A percentile compares a stretch with the other conserved stretches of the same genome.
Evolutionary conservation across 495 filamentous ascomycete species (phyloP).

Genomic region (Tuber magnatum): DNA sequence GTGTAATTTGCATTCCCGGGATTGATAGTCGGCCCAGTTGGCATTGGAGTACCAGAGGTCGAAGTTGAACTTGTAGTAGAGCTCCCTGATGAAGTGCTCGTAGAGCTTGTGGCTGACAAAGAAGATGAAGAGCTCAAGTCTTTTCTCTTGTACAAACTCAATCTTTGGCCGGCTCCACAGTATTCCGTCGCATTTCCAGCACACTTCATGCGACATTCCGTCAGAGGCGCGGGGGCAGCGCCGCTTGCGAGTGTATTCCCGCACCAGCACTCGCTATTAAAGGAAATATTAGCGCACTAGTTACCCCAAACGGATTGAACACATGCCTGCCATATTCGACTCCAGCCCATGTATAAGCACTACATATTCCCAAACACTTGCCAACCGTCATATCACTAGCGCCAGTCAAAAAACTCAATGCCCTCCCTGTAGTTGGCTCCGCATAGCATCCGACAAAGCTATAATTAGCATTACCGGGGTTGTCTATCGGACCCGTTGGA

Average conservation of each 20-base stretch:
- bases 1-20: conserved; percentile 31
- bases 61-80: conserved; percentile 9
- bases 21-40: conserved; percentile 28
- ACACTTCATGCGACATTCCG: conserved; percentile 8
- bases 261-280: conserved; percentile 9
- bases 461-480: conserved; percentile 23
- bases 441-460: conserved; percentile 37
- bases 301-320: background rate
- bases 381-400: conserved; percentile 16
- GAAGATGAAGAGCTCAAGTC: background rate
- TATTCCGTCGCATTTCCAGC: conserved; percentile 7
- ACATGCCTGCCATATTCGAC: conserved; percentile 31
- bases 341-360: conserved; percentile 40
- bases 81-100: background rate
- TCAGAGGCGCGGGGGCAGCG: background rate
- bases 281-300: background rate
- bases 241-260: conserved; percentile 7
- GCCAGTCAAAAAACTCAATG: conserved; percentile 21
- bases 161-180: background rate
- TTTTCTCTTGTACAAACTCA: conserved; percentile 4
- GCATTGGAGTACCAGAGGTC: conserved; percentile 10
- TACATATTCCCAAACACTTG: conserved; percentile 36
- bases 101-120: background rate
- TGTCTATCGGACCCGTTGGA: conserved; percentile 4
- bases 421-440: conserved; percentile 34